A percentile compares a stretch with the other conserved stretches of the same genome.
Evolutionary conservation across 2,329 filamentous ascomycete genomes (phyloP).

Genomic region (Hypocrella siamensis): DNA sequence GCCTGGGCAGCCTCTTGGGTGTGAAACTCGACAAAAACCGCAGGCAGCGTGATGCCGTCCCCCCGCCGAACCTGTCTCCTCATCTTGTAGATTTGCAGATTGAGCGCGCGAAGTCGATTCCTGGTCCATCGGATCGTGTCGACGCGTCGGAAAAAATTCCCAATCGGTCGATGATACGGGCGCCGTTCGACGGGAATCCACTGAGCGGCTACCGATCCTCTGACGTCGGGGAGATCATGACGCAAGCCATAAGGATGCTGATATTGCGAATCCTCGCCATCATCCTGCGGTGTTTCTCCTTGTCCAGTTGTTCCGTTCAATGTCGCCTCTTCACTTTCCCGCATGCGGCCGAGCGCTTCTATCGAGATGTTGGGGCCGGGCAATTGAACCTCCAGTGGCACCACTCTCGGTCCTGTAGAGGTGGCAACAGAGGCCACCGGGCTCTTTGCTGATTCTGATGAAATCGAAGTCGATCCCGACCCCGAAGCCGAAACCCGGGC

Average conservation of each 20-base stretch:
- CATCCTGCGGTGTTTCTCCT: constrained; percentile 7
- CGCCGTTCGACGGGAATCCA: constrained; percentile 62
- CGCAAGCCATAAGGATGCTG: constrained; percentile 20
- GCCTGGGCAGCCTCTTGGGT: constrained; percentile 71
- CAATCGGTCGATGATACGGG: constrained; percentile 54
- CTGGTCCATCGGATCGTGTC: constrained; percentile 90
- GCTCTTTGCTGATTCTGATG: too few relatives aligned
- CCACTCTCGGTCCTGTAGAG: too few relatives aligned
- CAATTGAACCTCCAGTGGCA: constrained; percentile 3
- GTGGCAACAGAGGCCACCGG: too few relatives aligned
- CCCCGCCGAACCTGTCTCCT: constrained; percentile 59
- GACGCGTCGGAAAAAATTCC: constrained; percentile 69
- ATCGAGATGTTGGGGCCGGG: constrained; percentile 3
- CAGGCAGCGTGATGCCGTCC: constrained; percentile 49
- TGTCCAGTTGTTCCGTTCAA: not conserved
- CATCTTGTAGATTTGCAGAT: constrained; percentile 41
- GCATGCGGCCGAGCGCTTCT: not conserved
- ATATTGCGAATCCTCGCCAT: constrained; percentile 19
- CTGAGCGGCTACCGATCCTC: constrained; percentile 46
- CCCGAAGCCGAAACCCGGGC: too few relatives aligned
- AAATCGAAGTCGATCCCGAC: too few relatives aligned
- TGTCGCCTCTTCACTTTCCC: constrained; percentile 1
- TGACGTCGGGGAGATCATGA: constrained; percentile 20
- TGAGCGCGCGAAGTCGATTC: constrained; percentile 24
- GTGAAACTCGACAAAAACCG: constrained; percentile 84